Conservation (phyloP, 2,329 filamentous ascomycete genomes). For the Chrysoporthe deuterocubensis region DNA sequence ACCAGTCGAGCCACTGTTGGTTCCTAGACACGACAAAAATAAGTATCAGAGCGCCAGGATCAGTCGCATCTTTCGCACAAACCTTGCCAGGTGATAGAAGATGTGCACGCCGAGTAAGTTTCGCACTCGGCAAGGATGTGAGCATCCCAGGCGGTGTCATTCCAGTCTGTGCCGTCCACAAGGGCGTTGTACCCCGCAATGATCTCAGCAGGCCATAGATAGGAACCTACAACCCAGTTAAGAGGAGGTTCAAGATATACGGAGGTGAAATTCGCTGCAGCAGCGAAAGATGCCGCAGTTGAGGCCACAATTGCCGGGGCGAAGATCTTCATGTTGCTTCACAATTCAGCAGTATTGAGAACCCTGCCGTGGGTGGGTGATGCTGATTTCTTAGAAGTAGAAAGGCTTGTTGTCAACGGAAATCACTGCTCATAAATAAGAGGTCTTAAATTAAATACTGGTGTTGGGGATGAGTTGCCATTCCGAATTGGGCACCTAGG, state of each 20-base stretch:
- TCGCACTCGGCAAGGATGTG: conserved; percentile 22
- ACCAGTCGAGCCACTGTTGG: conserved; percentile 24
- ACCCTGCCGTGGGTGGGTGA: too few species aligned
- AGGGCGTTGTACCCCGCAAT: conserved; percentile 25
- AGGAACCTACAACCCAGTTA: conserved; percentile 23
- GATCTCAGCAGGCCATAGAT: conserved; percentile 23
- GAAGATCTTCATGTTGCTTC: conserved; percentile 12
- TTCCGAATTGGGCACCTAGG: not conserved
- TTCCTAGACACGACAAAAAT: not conserved
- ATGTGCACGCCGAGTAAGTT: conserved; percentile 23
- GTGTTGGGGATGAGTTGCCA: not conserved
- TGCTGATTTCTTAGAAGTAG: not conserved
- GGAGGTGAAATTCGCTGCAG: conserved; percentile 20
- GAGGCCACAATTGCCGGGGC: conserved; percentile 6
- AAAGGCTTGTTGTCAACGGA: not conserved
- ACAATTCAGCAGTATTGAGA: too few species aligned
- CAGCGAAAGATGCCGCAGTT: conserved; percentile 12
- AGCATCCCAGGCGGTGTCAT: conserved; percentile 17
- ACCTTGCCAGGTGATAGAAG: conserved; percentile 25
- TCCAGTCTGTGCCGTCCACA: conserved; percentile 14
- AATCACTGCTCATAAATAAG: not conserved
- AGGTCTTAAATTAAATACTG: not conserved
- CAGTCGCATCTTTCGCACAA: not conserved
- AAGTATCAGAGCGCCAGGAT: not conserved
- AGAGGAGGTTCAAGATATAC: conserved; percentile 25